Percentiles rank a stretch among this genome's conserved stretches.
phyloP scores from a whole-genome alignment of 305 asterid species.

The Fraxinus sp. region DNA sequence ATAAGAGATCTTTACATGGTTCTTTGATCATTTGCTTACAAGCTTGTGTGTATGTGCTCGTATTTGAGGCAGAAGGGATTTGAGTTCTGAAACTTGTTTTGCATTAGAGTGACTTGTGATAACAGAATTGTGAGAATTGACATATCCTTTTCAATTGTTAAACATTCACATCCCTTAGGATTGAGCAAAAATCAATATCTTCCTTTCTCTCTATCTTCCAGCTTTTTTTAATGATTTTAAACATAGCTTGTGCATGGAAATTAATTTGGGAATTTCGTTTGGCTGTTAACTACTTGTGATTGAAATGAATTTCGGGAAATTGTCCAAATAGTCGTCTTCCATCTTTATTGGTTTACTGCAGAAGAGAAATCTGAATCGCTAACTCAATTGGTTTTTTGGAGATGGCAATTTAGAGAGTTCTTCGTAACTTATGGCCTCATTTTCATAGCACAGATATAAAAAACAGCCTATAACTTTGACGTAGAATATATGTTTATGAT shows the following conservation, averaged over 20 bases:
- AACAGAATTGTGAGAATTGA: not conserved
- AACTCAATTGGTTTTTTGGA: not conserved
- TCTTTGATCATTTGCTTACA: not conserved
- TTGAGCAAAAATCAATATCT: not conserved
- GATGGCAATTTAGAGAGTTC: not conserved
- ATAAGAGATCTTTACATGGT: not conserved
- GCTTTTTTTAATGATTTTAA: conserved; percentile 26
- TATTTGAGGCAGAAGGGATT: not conserved
- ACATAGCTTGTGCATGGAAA: conserved; percentile 26
- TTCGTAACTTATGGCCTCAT: not conserved
- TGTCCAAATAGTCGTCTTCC: not conserved
- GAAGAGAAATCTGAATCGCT: not conserved
- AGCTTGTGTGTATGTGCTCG: not conserved
- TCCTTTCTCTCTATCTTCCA: conserved; percentile 1
- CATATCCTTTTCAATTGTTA: not conserved
- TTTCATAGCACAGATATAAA: not conserved
- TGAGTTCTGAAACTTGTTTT: not conserved
- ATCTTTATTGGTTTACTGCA: not conserved
- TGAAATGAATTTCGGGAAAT: not conserved
- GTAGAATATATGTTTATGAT: not conserved
- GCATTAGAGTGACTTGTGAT: not conserved
- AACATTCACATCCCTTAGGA: not conserved
- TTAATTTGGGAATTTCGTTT: not conserved
- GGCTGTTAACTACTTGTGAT: not conserved
- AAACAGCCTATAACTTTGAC: not conserved